phyloP scores from a whole-genome alignment of 768 basidiomycete species.

The Lanmaoa pseudosensibilis region DNA sequence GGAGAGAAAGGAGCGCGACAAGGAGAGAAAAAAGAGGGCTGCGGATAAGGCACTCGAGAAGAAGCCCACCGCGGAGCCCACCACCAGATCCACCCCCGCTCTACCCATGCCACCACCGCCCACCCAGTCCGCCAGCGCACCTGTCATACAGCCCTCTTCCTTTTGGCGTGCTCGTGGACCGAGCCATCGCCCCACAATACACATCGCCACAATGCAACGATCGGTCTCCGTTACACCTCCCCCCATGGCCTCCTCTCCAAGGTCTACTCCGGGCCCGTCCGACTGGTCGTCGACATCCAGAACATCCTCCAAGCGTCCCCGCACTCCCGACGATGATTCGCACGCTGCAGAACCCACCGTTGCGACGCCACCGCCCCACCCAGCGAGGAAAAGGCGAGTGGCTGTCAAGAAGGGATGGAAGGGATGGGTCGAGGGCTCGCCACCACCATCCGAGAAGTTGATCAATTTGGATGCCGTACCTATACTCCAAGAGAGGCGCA shows the following conservation, averaged over 20 bases:
- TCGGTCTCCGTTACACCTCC: constrained; percentile 77
- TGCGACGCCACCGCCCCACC: constrained; percentile 22
- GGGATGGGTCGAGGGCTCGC: constrained; percentile 87
- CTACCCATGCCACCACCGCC: constrained; percentile 16
- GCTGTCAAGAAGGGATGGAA: constrained; percentile 83
- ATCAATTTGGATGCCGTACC: constrained; percentile 79
- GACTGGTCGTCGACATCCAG: constrained; percentile 70
- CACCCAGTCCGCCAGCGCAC: constrained; percentile 29
- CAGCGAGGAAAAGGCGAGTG: constrained; percentile 61
- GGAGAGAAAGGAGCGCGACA: constrained; percentile 48
- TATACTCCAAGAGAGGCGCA: constrained; percentile 69
- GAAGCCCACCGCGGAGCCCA: constrained; percentile 21
- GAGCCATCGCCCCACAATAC: constrained; percentile 55
- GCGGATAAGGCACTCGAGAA: constrained; percentile 37
- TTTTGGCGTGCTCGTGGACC: constrained; percentile 62
- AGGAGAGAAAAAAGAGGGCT: constrained; percentile 47
- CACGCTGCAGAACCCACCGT: constrained; percentile 32
- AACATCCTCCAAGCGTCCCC: constrained; percentile 78
- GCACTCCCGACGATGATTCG: constrained; percentile 67
- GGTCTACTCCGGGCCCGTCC: constrained; percentile 74
- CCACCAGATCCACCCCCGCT: constrained; percentile 17
- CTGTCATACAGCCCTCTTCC: constrained; percentile 41
- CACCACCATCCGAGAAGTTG: constrained; percentile 74
- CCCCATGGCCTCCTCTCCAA: constrained; percentile 62
- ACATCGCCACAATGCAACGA: constrained; percentile 67